Base-by-base conservation (phyloP, 129 eudicot species). In the Centaurea solstitialis region DNA sequence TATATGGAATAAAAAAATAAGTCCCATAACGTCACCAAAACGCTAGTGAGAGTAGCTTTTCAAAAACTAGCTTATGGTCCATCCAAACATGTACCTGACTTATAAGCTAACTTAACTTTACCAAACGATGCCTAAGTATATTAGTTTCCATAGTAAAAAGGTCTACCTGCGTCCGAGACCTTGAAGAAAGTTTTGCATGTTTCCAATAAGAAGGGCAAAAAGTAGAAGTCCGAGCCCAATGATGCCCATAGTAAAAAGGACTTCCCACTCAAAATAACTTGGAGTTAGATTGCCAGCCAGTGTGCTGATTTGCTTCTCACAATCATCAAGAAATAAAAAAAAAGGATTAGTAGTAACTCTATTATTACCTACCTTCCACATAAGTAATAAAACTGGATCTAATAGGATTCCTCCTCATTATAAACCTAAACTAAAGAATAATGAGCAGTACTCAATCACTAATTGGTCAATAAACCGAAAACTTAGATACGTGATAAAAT, bases 151-250 rank as follows among this genome's bases (percentile, higher is more conserved):
- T 30, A 30, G 33, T 11, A n/a, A 28, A 28, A 30, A 72, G 1
- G 10, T 11, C 4, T 86, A 92, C 99, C 97, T 89, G 70, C 94
- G 97, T 28, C 93, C 94, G 35, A 92, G 97, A 68, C 97, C 91
- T 84, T 92, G 97, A 24, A 92, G 91, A 82, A 92, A 94, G 81
- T 90, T 92, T 84, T 94, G 99, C 99, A 94, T 94, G 79, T 92
- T 94, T 76, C 99, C 99, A 53, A 94, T 90, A 33, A 94, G 87
- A 73, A 94, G 91, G 57, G 97, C 97, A 69, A 94, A 94, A 64
- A 90, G 93, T 53, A 94, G 81, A 35, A 94, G 97, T 26, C 99
- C 99, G 5, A 89, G 85, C 40, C 97, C 99, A 68, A 87, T 82
- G 70, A 94, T 92, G 61, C 79, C 89, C 90, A 89, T 89, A 0